Evolutionary conservation across 805 yeast species (phyloP), one percentile per base, ranked within the genome.

Genomic region (Ogataea pignaliae): DNA sequence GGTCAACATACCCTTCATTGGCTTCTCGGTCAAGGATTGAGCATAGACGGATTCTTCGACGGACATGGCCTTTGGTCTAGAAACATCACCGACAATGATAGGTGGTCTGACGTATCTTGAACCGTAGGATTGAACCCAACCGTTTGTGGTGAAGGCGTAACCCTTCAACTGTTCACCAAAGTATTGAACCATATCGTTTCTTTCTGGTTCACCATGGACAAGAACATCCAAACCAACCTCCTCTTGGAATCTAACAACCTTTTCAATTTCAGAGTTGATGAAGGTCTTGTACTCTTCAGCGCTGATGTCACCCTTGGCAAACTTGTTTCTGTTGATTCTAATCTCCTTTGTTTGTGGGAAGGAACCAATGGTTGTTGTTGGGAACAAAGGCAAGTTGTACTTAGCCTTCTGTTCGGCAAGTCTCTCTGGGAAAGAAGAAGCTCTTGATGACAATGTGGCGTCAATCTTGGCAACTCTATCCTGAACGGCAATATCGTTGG

Each of bases 91-190:
- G 63, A 91, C 97, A 72, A 93, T 83, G 66, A 93, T 87, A 63
- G 99, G 99, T 70, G 99, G 99, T 80, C 99, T 89, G 61, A 93
- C 99, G 76, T 93, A 93, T 80, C 99, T 88, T 57, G 99, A 90
- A 81, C 99, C 99, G 73, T 91, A 93, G 59, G 99, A 93, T 81
- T 93, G 99, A 64, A 93, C 99, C 99, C 99, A 93, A 75, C 99
- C 99, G 81, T 88, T 88, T 61, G 86, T 78, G 74, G 99, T 93
- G 83, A 93, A 93, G 60, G 96, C 96, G 71, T 86, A 93, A 74
- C 99, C 99, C 68, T 87, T 85, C 70, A 93, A 79, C 79, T 88
- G 89, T 79, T 93, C 99, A 80, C 99, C 99, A 59, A 93, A 93
- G 85, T 91, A 93, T 81, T 93, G 99, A 65, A 93, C 99, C 99